Evolutionary conservation across 2,329 filamentous ascomycete species (phyloP).

Genomic region (Hortaea werneckii): DNA sequence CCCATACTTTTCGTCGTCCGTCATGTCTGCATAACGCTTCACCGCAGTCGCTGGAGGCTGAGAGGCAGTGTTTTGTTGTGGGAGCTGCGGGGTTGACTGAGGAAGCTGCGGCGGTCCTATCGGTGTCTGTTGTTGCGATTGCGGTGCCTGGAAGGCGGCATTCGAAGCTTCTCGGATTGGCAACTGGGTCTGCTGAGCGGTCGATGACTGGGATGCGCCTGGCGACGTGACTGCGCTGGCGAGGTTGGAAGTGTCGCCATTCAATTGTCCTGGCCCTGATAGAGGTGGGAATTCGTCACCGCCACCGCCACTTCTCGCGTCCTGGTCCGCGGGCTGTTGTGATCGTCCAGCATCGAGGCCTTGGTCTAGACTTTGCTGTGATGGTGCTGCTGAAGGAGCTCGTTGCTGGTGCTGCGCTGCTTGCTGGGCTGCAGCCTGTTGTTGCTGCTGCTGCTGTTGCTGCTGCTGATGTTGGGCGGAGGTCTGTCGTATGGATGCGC

Average conservation of each 20-base stretch:
- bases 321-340: constrained; percentile 30
- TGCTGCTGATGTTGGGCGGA: constrained; percentile 28
- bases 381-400: constrained; percentile 34
- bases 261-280: constrained; percentile 35
- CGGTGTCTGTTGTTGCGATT: constrained; percentile 15
- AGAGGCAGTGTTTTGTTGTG: constrained; percentile 2
- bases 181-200: constrained; percentile 16
- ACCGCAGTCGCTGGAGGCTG: constrained; percentile 19
- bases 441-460: constrained; percentile 24
- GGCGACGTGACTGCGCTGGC: constrained; percentile 16
- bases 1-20: constrained; percentile 49
- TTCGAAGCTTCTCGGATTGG: constrained; percentile 16
- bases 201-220: constrained; percentile 11
- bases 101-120: constrained; percentile 10
- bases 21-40: constrained; percentile 47
- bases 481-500: constrained; percentile 43
- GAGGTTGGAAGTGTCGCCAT: constrained; percentile 31
- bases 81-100: not conserved
- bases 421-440: constrained; percentile 23
- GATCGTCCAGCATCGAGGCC: constrained; percentile 37
- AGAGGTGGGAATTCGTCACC: constrained; percentile 54
- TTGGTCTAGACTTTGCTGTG: constrained; percentile 41
- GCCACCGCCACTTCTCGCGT: constrained; percentile 33
- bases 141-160: constrained; percentile 9
- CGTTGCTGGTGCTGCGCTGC: constrained; percentile 32